Conservation (phyloP, 768 basidiomycete genomes). For the Rhizopogon rudus region DNA sequence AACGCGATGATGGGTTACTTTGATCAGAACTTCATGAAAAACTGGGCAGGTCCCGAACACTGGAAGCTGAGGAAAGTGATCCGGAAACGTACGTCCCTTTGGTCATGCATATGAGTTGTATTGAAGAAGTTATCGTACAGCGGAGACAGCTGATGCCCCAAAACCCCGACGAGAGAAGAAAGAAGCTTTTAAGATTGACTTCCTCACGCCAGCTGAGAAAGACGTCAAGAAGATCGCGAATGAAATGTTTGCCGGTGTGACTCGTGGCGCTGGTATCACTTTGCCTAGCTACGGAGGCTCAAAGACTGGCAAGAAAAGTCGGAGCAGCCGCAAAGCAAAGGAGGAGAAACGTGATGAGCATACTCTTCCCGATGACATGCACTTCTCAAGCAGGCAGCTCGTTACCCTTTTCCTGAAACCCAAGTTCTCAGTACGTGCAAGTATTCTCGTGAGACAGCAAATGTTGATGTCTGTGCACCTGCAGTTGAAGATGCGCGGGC, state of each 20-base stretch:
- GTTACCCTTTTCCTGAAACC: conserved; percentile 95
- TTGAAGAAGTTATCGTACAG: conserved; percentile 28
- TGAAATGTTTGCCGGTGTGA: conserved; percentile 74
- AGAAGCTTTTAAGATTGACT: conserved; percentile 80
- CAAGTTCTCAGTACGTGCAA: conserved; percentile 76
- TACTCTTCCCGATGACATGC: conserved; percentile 93
- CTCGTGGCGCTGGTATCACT: conserved; percentile 65
- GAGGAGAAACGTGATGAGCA: conserved; percentile 70
- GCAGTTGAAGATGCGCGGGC: conserved; percentile 88
- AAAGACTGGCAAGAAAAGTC: conserved; percentile 27
- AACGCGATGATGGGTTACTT: conserved; percentile 79
- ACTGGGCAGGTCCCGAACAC: conserved; percentile 99
- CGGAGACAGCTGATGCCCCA: conserved; percentile 41
- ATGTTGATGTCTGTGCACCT: conserved; percentile 5
- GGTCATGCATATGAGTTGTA: not conserved
- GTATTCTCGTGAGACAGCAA: not conserved
- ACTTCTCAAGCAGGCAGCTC: conserved; percentile 88
- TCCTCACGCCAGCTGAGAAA: conserved; percentile 55
- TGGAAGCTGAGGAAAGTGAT: conserved; percentile 91
- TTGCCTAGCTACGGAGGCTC: conserved; percentile 47
- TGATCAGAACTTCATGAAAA: conserved; percentile 80
- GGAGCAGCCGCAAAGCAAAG: conserved; percentile 41
- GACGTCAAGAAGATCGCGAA: conserved; percentile 56
- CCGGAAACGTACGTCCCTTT: conserved; percentile 55
- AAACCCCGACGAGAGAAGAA: conserved; percentile 68